Conservation (phyloP, 345 rosid species). For the Citrus australasica region DNA sequence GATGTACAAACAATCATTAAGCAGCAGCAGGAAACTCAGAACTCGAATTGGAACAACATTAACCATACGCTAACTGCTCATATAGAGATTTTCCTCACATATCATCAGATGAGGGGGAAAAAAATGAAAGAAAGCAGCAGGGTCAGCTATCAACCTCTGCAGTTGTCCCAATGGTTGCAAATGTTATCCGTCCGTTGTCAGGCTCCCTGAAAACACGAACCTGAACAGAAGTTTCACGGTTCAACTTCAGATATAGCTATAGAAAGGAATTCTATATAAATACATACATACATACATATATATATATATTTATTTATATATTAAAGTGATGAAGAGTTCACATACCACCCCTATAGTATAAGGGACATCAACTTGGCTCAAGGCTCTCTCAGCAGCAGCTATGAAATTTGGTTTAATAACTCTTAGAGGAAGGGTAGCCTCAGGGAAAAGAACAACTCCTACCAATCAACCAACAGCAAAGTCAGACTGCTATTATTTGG, state of each 20-base stretch:
- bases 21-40: neutral
- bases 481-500: neutral
- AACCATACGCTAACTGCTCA: neutral
- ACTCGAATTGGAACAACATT: neutral
- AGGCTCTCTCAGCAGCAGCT: slow-evolving; percentile 82
- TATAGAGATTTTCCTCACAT: neutral
- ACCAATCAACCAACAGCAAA: slow-evolving; percentile 22
- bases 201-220: slow-evolving; percentile 53
- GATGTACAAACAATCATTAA: neutral
- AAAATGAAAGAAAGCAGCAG: neutral
- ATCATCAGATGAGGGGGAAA: neutral
- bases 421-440: slow-evolving; percentile 90
- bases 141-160: slow-evolving; percentile 63
- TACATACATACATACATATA: too few species aligned
- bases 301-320: too few species aligned
- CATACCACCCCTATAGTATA: slow-evolving; percentile 90
- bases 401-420: slow-evolving; percentile 65
- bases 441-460: slow-evolving; percentile 98
- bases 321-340: slow-evolving; percentile 18
- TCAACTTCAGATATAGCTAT: neutral
- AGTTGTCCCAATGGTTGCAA: slow-evolving; percentile 79
- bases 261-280: neutral
- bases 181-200: slow-evolving; percentile 33
- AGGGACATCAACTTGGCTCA: slow-evolving; percentile 68
- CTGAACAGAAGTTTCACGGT: slow-evolving; percentile 33